Evolutionary conservation across 805 yeast genomes (phyloP).

Genomic region (Saccharomycopsis sp.): DNA sequence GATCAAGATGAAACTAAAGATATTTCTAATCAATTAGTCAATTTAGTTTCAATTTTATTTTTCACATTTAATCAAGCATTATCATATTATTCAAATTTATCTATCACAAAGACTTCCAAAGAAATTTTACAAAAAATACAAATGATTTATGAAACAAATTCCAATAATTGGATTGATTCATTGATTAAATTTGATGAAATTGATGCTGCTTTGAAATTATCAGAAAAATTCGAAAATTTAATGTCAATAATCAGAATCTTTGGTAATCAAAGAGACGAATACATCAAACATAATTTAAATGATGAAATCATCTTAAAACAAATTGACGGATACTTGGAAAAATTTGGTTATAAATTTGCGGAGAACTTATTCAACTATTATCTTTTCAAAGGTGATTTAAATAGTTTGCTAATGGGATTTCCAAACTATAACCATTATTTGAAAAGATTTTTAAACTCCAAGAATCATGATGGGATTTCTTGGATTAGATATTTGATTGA

Average conservation of each 20-base stretch:
- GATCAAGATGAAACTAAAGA: not conserved
- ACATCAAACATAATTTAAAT: no score
- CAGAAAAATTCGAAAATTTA: conserved; percentile 59
- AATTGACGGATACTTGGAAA: conserved; percentile 43
- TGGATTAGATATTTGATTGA: conserved; percentile 64
- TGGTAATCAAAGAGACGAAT: conserved; percentile 32
- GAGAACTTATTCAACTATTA: conserved; percentile 48
- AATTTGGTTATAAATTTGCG: conserved; percentile 64
- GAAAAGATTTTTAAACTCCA: conserved; percentile 38
- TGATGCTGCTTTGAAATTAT: conserved; percentile 45
- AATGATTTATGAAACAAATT: conserved; percentile 23
- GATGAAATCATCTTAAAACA: conserved; percentile 17
- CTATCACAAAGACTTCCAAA: conserved; percentile 18
- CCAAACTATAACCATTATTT: conserved; percentile 40
- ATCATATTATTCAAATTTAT: conserved; percentile 24
- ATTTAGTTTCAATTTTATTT: conserved; percentile 32
- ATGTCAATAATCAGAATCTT: conserved; percentile 48
- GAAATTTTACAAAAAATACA: conserved; percentile 19
- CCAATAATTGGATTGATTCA: conserved; percentile 48
- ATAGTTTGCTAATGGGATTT: conserved; percentile 45
- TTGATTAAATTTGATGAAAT: conserved; percentile 41
- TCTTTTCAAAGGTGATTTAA: conserved; percentile 40
- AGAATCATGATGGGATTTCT: conserved; percentile 41
- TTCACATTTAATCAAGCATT: conserved; percentile 27
- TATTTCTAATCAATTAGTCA: conserved; percentile 23